phyloP scores from a whole-genome alignment of 2,329 filamentous ascomycete genomes.

The Calonectria henricotiae region DNA sequence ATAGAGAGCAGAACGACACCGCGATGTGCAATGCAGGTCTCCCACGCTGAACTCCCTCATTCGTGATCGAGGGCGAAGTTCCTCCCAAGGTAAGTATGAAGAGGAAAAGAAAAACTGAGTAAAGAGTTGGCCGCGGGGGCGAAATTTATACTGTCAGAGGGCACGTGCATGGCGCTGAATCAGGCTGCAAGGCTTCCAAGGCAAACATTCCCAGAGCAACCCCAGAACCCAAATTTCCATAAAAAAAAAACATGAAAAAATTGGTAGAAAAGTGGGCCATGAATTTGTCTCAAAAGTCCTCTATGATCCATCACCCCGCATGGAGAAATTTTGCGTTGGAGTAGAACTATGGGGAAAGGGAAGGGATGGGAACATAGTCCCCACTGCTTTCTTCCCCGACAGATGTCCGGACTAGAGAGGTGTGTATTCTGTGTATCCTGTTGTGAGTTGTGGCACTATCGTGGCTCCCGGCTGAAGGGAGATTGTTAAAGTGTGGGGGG shows the following conservation, averaged over 20 bases:
- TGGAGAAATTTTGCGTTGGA: constrained; percentile 14
- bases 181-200: constrained; percentile 23
- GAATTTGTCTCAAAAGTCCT: constrained; percentile 6
- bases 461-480: constrained; percentile 35
- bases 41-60: constrained; percentile 61
- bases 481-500: constrained; percentile 31
- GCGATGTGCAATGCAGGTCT: constrained; percentile 73
- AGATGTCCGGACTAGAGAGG: constrained; percentile 16
- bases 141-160: constrained; percentile 55
- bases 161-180: background rate
- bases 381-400: constrained; percentile 21
- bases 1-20: constrained; percentile 67
- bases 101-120: constrained; percentile 57
- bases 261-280: background rate
- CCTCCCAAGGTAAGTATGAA: constrained; percentile 72
- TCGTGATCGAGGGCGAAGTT: constrained; percentile 63
- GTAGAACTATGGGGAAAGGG: constrained; percentile 28
- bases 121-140: constrained; percentile 29
- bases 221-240: background rate
- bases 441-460: constrained; percentile 10
- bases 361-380: constrained; percentile 13
- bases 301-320: constrained; percentile 17
- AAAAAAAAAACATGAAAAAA: constrained; percentile 5
- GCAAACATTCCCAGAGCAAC: background rate
- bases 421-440: background rate